Percentiles rank a stretch among this genome's conserved stretches.
Evolutionary conservation across 2,329 filamentous ascomycete genomes (phyloP).

Genomic region (Tolypocladium album): DNA sequence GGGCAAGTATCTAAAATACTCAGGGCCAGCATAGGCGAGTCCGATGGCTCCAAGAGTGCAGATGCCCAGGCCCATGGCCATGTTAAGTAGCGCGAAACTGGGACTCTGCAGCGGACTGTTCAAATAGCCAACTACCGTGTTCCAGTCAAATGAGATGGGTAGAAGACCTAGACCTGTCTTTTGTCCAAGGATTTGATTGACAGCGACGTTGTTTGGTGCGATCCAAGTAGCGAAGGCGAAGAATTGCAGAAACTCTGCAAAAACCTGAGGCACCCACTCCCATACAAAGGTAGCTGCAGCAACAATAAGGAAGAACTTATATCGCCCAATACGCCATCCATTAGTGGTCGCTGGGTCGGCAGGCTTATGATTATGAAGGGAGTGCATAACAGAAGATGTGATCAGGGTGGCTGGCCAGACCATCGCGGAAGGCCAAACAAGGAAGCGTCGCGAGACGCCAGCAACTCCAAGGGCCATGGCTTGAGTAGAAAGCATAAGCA

Average conservation of each 20-base stretch:
- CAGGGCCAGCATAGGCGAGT: slow-evolving; percentile 38
- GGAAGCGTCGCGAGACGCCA: slow-evolving; percentile 46
- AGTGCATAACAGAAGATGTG: slow-evolving; percentile 51
- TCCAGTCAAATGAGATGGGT: slow-evolving; percentile 59
- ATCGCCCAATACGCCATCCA: slow-evolving; percentile 50
- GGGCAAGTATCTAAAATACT: slow-evolving; percentile 45
- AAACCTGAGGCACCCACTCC: slow-evolving; percentile 48
- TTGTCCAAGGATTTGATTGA: slow-evolving; percentile 58
- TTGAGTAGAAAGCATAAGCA: slow-evolving; percentile 50
- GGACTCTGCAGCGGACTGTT: slow-evolving; percentile 47
- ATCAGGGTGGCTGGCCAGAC: slow-evolving; percentile 52
- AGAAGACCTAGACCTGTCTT: slow-evolving; percentile 49
- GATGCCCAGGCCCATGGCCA: slow-evolving; percentile 40
- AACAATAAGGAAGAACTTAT: slow-evolving; percentile 45
- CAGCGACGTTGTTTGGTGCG: slow-evolving; percentile 45
- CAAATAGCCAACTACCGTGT: slow-evolving; percentile 44
- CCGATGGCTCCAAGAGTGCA: slow-evolving; percentile 39
- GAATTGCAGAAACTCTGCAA: slow-evolving; percentile 46
- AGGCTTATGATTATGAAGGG: slow-evolving; percentile 49
- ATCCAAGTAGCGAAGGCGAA: slow-evolving; percentile 55
- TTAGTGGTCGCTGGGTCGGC: slow-evolving; percentile 39
- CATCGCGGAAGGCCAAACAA: slow-evolving; percentile 52
- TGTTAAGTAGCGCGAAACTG: slow-evolving; percentile 50
- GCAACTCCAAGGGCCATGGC: slow-evolving; percentile 55
- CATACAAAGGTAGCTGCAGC: slow-evolving; percentile 39